Evolutionary conservation across 805 yeast genomes (phyloP).

Genomic region (Wickerhamomyces tratensis): DNA sequence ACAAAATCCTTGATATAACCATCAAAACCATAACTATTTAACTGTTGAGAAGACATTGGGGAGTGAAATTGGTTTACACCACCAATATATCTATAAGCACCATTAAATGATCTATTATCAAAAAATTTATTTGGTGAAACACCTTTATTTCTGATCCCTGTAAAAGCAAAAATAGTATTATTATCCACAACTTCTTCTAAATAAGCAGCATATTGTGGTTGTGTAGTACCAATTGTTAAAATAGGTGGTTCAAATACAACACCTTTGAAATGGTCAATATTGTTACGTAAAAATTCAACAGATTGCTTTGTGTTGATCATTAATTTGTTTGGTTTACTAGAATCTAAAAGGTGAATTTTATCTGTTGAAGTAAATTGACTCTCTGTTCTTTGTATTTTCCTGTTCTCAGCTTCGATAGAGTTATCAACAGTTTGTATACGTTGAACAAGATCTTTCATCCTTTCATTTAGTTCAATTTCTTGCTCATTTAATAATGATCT

Average conservation of each 20-base stretch:
- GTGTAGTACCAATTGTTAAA: constrained; percentile 46
- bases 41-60: constrained; percentile 21
- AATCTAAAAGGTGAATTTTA: constrained; percentile 36
- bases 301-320: constrained; percentile 23
- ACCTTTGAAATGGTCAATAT: constrained; percentile 23
- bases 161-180: constrained; percentile 50
- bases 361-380: constrained; percentile 34
- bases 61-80: constrained; percentile 8
- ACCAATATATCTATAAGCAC: constrained; percentile 45
- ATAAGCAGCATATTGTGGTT: constrained; percentile 39
- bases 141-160: constrained; percentile 44
- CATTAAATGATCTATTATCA: constrained; percentile 29
- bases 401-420: too few species aligned
- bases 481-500: too few species aligned
- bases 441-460: too few species aligned
- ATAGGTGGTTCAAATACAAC: constrained; percentile 68
- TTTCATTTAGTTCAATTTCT: too few species aligned
- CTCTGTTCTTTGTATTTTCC: constrained; percentile 20
- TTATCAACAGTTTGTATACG: too few species aligned
- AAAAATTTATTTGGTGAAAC: constrained; percentile 30
- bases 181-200: constrained; percentile 48
- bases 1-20: constrained; percentile 68
- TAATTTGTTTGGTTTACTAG: constrained; percentile 1
- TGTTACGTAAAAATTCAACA: constrained; percentile 31
- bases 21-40: constrained; percentile 58